A percentile compares a stretch with the other conserved stretches of the same genome.
These are phyloP conservation scores for Lachnellula occidentalis DNA, from an alignment of 2,329 filamentous ascomycete genomes.

Conservation along the genomic window DNA sequence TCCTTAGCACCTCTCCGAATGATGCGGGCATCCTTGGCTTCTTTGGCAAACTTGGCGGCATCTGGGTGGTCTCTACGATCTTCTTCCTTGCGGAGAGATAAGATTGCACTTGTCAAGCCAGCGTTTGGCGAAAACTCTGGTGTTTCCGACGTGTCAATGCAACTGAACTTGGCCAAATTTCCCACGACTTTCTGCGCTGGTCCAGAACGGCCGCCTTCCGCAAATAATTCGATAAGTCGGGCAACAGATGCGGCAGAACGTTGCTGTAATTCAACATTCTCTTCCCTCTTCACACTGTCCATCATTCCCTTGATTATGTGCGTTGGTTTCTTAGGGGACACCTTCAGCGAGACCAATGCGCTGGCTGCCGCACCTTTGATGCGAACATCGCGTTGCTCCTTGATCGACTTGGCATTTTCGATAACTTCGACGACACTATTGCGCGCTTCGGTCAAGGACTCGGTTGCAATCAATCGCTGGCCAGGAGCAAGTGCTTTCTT, in stretches of 20 bases:
- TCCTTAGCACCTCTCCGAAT: slow-evolving; percentile 92
- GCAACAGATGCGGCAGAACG: slow-evolving; percentile 83
- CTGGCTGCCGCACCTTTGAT: slow-evolving; percentile 83
- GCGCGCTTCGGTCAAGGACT: slow-evolving; percentile 73
- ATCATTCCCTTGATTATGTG: slow-evolving; percentile 93
- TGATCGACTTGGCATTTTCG: slow-evolving; percentile 71
- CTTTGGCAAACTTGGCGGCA: slow-evolving; percentile 80
- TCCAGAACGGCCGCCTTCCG: slow-evolving; percentile 69
- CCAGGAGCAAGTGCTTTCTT: slow-evolving; percentile 86
- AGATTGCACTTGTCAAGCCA: slow-evolving; percentile 68
- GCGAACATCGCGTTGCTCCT: slow-evolving; percentile 76
- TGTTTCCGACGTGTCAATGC: slow-evolving; percentile 94
- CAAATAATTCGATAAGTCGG: slow-evolving; percentile 79
- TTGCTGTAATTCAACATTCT: slow-evolving; percentile 80
- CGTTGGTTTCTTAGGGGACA: slow-evolving; percentile 88
- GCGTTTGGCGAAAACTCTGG: slow-evolving; percentile 89
- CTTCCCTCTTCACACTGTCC: slow-evolving; percentile 95
- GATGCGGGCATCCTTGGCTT: slow-evolving; percentile 83
- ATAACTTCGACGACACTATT: slow-evolving; percentile 66
- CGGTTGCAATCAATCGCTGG: slow-evolving; percentile 76
- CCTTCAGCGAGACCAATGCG: slow-evolving; percentile 79
- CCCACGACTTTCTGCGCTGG: slow-evolving; percentile 94
- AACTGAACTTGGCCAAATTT: slow-evolving; percentile 95
- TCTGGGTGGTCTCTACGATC: slow-evolving; percentile 90
- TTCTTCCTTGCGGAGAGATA: slow-evolving; percentile 96